These are phyloP conservation scores for Macrolepiota dolichaula DNA, from an alignment of 768 basidiomycete species.

Conservation along the genomic window DNA sequence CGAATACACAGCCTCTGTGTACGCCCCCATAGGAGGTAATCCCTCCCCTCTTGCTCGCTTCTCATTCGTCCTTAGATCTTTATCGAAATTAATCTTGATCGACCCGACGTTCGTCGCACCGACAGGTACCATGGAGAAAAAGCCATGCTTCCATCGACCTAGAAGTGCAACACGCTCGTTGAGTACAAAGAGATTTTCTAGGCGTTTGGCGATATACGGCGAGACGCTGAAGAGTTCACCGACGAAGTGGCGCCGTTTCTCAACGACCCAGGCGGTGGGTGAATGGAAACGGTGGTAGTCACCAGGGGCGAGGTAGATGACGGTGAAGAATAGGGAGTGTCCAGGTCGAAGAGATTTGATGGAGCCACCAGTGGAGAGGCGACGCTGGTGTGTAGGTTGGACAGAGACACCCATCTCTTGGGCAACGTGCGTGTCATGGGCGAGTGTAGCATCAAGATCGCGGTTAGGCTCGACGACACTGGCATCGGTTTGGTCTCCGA, in stretches of 20 bases:
- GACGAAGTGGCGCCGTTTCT: constrained; percentile 91
- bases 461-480: constrained; percentile 61
- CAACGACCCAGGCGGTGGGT: constrained; percentile 96
- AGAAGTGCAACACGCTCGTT: constrained; percentile 96
- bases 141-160: constrained; percentile 92
- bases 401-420: constrained; percentile 58
- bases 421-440: constrained; percentile 70
- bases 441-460: constrained; percentile 51
- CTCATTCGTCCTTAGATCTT: constrained; percentile 86
- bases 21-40: constrained; percentile 77
- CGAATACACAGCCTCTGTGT: constrained; percentile 89
- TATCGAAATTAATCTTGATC: constrained; percentile 94
- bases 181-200: constrained; percentile 93
- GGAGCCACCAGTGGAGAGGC: constrained; percentile 28
- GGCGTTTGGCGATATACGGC: constrained; percentile 89
- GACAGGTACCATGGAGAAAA: constrained; percentile 97
- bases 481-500: constrained; percentile 70
- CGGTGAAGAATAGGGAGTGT: constrained; percentile 86
- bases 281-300: constrained; percentile 99
- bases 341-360: constrained; percentile 61
- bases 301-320: constrained; percentile 97
- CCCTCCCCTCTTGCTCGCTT: constrained; percentile 38
- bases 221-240: constrained; percentile 96
- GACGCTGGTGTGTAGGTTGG: constrained; percentile 22
- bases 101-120: constrained; percentile 98